Conservation (phyloP, 2,329 filamentous ascomycete species). For the Alternaria arborescens region DNA sequence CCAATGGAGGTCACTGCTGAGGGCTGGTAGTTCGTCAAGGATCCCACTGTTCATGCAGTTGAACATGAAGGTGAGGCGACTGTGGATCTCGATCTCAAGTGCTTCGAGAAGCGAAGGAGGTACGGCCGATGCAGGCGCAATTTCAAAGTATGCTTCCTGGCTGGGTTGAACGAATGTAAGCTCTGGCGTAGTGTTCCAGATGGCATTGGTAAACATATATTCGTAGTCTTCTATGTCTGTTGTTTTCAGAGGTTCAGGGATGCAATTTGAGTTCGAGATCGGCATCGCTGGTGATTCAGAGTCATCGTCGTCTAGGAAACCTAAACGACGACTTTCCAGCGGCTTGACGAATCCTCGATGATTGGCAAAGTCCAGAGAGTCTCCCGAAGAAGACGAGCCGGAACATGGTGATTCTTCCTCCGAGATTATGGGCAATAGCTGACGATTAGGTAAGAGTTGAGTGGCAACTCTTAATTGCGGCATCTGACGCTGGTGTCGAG, state of each 20-base stretch:
- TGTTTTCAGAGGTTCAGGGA: neutral
- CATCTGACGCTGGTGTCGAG: neutral
- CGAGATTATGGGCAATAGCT: neutral
- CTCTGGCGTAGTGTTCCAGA: slow-evolving; percentile 6
- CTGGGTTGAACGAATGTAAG: neutral
- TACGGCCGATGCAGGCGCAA: neutral
- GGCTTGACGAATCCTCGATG: slow-evolving; percentile 3
- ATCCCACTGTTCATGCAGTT: slow-evolving; percentile 5
- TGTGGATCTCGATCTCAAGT: slow-evolving; percentile 7
- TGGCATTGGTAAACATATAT: slow-evolving; percentile 5
- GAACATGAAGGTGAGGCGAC: slow-evolving; percentile 3
- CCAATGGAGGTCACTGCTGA: slow-evolving; percentile 8
- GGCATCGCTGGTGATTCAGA: neutral
- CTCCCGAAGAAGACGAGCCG: slow-evolving; percentile 3
- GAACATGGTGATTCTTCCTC: neutral
- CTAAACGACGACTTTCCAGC: neutral
- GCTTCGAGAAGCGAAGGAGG: neutral
- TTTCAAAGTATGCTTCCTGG: neutral
- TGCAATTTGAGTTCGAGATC: too few species aligned
- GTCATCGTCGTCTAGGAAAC: slow-evolving; percentile 9
- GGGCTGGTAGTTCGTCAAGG: neutral
- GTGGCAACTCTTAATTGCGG: neutral
- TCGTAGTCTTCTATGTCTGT: neutral
- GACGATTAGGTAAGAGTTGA: slow-evolving; percentile 1
- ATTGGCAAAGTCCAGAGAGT: slow-evolving; percentile 7